Evolutionary conservation across 2,329 filamentous ascomycete genomes (phyloP), one percentile per base, ranked within the genome.

Genomic region (Curvularia spicifera): DNA sequence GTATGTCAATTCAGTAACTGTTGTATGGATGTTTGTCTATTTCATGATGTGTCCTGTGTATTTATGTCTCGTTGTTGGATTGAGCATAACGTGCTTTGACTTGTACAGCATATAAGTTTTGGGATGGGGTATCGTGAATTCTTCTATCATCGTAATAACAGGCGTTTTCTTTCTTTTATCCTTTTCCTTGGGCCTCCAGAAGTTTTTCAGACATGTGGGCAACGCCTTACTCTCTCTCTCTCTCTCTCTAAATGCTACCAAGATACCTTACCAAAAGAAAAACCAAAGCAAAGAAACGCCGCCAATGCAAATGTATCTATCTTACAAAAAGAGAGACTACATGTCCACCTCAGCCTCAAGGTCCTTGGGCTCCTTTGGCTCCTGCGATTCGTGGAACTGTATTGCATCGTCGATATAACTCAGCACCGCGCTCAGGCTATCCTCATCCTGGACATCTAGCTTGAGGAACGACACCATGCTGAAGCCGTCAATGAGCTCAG

Each of bases 381-480:
- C 93, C 75, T 97, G 93, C 12, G 93, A 91, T 76, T 97, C 93
- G 73, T 96, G 91, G 76, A 87, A 97, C 75, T 97, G 93, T 65
- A 96, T 95, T 28, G 91, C 91, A 78, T 97, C 92, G 75, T 97
- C 93, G 68, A 97, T 95, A 79, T 96, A 92, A 81, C 92, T 96
- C 67, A 97, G 78, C 26, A 97, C 89, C 1, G 84, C 88, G 1
- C 85, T 89, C 4, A 98, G 88, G 72, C 94, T 98, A 70, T 98
- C 93, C 79, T 98, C 94, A 70, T 96, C 89, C 65, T 95, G 90
- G 28, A 89, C 90, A 72, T 98, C 91, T 44, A 98, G 82, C 79
- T 93, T 91, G 56, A 97, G 82, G 74, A 97, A 99, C 47, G 91
- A 96, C 12, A 99, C 91, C 91, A 99, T 96, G 80, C 93, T 96